Percentiles rank a stretch among this genome's conserved stretches.
phyloP scores from a whole-genome alignment of 83 land plant species.

The Diphasiastrum complanatum region DNA sequence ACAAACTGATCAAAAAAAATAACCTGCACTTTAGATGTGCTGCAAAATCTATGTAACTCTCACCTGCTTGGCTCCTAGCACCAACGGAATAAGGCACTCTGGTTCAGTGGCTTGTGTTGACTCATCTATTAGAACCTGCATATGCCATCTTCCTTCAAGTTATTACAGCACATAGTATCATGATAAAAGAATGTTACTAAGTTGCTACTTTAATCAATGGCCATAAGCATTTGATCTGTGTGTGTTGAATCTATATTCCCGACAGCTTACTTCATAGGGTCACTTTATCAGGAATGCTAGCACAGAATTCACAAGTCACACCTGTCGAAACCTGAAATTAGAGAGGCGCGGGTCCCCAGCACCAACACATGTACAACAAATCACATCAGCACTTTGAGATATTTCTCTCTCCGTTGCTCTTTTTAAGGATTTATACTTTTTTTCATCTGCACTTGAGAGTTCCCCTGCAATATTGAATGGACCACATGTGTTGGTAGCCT shows the following conservation, averaged over 20 bases:
- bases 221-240: neutral
- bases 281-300: no score
- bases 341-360: constrained; percentile 94
- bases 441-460: constrained; percentile 96
- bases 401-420: constrained; percentile 97
- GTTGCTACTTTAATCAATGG: no score
- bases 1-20: no score
- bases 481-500: neutral
- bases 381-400: constrained; percentile 98
- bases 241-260: neutral
- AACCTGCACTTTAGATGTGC: no score
- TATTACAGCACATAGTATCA: no score
- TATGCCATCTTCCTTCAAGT: no score
- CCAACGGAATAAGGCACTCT: constrained; percentile 92
- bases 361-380: constrained; percentile 98
- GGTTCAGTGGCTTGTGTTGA: constrained; percentile 99
- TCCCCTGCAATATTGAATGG: constrained; percentile 49
- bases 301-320: no score
- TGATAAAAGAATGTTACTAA: no score
- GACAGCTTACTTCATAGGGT: no score
- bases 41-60: no score
- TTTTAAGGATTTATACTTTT: constrained; percentile 92
- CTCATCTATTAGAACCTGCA: constrained; percentile 92
- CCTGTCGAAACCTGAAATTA: constrained; percentile 97
- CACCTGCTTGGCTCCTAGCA: constrained; percentile 96